Conservation (phyloP, 805 yeast genomes). For the Kodamaea restingae region DNA sequence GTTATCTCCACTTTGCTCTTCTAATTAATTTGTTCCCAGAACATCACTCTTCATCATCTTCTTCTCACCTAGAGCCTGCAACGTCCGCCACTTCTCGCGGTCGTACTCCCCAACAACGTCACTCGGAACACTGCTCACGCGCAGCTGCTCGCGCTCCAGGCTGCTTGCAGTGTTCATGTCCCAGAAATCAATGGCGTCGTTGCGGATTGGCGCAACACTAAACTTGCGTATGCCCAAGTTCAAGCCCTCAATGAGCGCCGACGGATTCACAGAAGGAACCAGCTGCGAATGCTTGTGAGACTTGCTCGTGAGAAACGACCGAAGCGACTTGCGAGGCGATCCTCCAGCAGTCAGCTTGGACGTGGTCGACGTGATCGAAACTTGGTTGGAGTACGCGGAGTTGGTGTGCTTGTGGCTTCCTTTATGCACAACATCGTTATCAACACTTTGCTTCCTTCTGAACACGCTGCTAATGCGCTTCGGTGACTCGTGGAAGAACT, state of each 20-base stretch:
- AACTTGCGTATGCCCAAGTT: constrained; percentile 3
- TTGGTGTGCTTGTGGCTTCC: constrained; percentile 23
- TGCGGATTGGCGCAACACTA: neutral
- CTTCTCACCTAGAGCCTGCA: constrained; percentile 32
- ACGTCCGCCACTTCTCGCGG: constrained; percentile 59
- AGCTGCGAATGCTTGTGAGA: constrained; percentile 13
- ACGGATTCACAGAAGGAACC: constrained; percentile 6
- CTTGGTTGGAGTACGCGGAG: constrained; percentile 24
- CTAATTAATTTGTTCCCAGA: neutral
- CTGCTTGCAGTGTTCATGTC: constrained; percentile 16
- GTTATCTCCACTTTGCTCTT: neutral
- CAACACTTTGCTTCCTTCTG: constrained; percentile 9
- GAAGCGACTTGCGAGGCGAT: constrained; percentile 30
- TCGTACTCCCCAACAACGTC: constrained; percentile 63
- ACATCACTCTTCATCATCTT: constrained; percentile 6
- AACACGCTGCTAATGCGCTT: constrained; percentile 22
- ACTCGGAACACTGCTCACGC: constrained; percentile 47
- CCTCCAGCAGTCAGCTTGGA: constrained; percentile 22
- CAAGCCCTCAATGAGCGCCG: constrained; percentile 3
- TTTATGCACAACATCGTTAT: neutral
- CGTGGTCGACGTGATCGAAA: constrained; percentile 24
- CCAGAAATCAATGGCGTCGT: constrained; percentile 18
- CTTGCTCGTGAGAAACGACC: constrained; percentile 12
- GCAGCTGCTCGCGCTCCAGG: constrained; percentile 26
- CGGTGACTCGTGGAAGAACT: constrained; percentile 29